phyloP scores from a whole-genome alignment of 2,329 filamentous ascomycete species.

The Trichoderma cornu-damae region DNA sequence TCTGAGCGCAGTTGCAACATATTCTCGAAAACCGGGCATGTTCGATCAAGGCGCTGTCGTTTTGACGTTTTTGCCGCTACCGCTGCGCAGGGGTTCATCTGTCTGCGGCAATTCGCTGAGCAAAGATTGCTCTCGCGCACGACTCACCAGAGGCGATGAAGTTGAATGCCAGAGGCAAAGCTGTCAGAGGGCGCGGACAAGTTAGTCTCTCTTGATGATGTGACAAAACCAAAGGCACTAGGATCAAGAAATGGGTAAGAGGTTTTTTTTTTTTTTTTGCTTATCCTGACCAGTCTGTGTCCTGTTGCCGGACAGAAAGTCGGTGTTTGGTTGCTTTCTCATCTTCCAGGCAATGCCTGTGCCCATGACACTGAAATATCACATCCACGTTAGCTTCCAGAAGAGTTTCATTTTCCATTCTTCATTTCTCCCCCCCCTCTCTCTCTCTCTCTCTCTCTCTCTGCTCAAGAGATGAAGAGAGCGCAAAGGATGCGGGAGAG shows the following conservation, averaged over 20 bases:
- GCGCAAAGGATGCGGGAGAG: neutral
- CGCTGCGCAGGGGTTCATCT: slow-evolving; percentile 45
- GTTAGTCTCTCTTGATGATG: slow-evolving; percentile 31
- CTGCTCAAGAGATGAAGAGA: neutral
- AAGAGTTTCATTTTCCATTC: neutral
- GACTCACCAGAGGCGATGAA: slow-evolving; percentile 91
- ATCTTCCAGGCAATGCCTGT: slow-evolving; percentile 53
- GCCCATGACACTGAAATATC: slow-evolving; percentile 55
- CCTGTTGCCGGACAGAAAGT: slow-evolving; percentile 71
- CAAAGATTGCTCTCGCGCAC: slow-evolving; percentile 1
- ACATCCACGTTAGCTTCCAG: slow-evolving; percentile 19
- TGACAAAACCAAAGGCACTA: neutral
- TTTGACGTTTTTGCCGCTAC: slow-evolving; percentile 46
- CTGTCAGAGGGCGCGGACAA: slow-evolving; percentile 40
- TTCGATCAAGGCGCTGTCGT: neutral
- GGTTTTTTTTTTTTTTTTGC: neutral
- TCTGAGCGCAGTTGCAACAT: neutral
- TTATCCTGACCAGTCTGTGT: slow-evolving; percentile 71
- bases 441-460: too few relatives aligned
- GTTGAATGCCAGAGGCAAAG: slow-evolving; percentile 75
- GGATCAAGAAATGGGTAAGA: neutral
- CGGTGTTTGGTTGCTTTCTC: slow-evolving; percentile 59
- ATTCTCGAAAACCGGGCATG: neutral
- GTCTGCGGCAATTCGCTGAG: slow-evolving; percentile 7
- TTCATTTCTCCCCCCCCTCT: neutral